Percentiles rank a stretch among this genome's conserved stretches.
Evolutionary conservation across 441 rosid genomes (phyloP).

Genomic region (Syzygium malaccense): DNA sequence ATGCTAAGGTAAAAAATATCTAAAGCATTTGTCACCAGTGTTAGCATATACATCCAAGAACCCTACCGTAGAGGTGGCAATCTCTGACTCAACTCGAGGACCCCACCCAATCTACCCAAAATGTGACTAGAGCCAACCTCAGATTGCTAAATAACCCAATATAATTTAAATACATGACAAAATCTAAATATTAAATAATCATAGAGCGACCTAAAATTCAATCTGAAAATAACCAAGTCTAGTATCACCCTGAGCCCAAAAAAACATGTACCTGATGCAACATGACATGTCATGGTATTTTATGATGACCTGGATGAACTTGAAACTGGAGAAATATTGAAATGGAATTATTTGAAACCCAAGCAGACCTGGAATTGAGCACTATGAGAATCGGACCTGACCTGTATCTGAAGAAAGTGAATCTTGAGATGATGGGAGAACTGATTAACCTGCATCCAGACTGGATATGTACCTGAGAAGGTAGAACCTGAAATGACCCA

Average conservation of each 20-base stretch:
- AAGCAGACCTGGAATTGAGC: not conserved
- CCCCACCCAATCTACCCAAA: not conserved
- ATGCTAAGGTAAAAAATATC: not conserved
- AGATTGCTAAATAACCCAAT: not conserved
- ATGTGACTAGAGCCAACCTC: not conserved
- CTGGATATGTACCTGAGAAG: not conserved
- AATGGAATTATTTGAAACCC: not conserved
- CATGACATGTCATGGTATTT: not conserved
- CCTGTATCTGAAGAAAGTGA: not conserved
- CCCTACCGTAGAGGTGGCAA: not conserved
- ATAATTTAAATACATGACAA: not conserved
- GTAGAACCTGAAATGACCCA: not conserved
- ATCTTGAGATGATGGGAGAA: not conserved
- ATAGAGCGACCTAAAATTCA: not conserved
- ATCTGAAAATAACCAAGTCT: not conserved
- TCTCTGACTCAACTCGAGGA: not conserved
- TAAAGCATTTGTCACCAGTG: not conserved
- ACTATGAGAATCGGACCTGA: not conserved
- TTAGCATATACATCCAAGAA: not conserved
- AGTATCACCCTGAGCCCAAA: not conserved
- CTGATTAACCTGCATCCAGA: not conserved
- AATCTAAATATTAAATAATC: not conserved
- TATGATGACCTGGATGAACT: not conserved
- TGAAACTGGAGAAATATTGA: not conserved
- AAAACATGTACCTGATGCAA: not conserved